Evolutionary conservation across 306 rosid species (phyloP).

Genomic region (Cicer chorassanicum): DNA sequence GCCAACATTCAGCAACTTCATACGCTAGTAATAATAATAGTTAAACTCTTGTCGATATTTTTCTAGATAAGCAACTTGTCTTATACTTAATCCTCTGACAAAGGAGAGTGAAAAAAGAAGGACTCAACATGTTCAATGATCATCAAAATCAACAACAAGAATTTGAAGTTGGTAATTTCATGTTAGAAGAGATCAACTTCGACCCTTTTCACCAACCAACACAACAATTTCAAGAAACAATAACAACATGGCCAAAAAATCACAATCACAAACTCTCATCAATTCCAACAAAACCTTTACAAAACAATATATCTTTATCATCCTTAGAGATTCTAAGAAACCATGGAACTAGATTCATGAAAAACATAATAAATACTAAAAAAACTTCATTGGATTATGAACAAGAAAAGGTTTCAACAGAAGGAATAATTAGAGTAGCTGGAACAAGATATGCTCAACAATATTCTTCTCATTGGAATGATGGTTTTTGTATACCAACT

Average conservation of each 20-base stretch:
- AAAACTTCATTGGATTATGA: conserved; percentile 1
- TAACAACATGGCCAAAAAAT: neutral
- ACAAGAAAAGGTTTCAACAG: conserved; percentile 57
- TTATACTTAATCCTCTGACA: conserved; percentile 33
- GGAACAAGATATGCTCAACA: conserved; percentile 73
- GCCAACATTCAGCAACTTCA: too few relatives aligned
- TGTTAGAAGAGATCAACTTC: conserved; percentile 50
- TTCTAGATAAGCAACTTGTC: conserved; percentile 36
- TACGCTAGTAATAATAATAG: neutral
- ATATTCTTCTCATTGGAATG: conserved; percentile 57
- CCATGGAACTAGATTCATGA: conserved; percentile 57
- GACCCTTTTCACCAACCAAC: conserved; percentile 38
- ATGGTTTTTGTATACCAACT: conserved; percentile 45
- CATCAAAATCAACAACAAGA: conserved; percentile 49
- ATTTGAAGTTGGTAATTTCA: conserved; percentile 34
- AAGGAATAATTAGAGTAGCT: conserved; percentile 69
- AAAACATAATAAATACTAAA: conserved; percentile 12
- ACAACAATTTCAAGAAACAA: conserved; percentile 31
- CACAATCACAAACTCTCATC: neutral
- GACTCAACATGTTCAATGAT: conserved; percentile 32
- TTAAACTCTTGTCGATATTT: conserved; percentile 22
- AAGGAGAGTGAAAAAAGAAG: conserved; percentile 8
- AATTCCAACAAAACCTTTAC: conserved; percentile 26
- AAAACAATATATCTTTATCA: conserved; percentile 45
- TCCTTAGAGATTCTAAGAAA: conserved; percentile 63